Conservation (phyloP, 495 filamentous ascomycete species). For the Tuber borchii region DNA sequence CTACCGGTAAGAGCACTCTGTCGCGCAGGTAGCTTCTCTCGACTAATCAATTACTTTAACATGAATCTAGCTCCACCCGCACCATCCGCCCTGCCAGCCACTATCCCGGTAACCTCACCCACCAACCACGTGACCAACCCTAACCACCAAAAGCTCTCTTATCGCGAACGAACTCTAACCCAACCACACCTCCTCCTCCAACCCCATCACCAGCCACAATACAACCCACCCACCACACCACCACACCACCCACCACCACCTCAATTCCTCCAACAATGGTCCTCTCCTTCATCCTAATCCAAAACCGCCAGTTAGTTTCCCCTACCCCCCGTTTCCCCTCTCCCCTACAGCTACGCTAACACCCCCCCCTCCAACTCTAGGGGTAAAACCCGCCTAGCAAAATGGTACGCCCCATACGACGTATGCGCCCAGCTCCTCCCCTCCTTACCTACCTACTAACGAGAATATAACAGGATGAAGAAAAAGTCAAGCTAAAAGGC, state of each 20-base stretch:
- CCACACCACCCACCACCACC: no score
- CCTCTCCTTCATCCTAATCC: constrained; percentile 90
- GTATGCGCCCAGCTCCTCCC: constrained; percentile 40
- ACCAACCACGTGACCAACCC: not conserved
- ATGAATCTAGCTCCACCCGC: no score
- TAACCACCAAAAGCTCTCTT: not conserved
- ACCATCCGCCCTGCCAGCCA: no score
- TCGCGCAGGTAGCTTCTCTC: no score
- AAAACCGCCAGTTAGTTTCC: constrained; percentile 88
- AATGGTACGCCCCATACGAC: constrained; percentile 97
- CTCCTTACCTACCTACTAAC: constrained; percentile 9
- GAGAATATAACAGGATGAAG: constrained; percentile 31
- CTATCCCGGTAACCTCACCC: not conserved
- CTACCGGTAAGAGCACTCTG: no score
- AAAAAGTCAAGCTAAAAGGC: constrained; percentile 43
- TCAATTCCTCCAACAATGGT: constrained; percentile 53
- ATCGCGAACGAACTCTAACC: not conserved
- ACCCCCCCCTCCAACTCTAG: constrained; percentile 47
- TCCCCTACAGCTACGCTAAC: constrained; percentile 25
- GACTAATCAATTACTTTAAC: no score
- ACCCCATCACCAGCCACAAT: not conserved
- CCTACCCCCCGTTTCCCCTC: not conserved
- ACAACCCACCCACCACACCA: not conserved
- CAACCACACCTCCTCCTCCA: not conserved
- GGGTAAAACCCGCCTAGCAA: constrained; percentile 96